Evolutionary conservation across 75 land plant species (phyloP).

Genomic region (Picea glauca): DNA sequence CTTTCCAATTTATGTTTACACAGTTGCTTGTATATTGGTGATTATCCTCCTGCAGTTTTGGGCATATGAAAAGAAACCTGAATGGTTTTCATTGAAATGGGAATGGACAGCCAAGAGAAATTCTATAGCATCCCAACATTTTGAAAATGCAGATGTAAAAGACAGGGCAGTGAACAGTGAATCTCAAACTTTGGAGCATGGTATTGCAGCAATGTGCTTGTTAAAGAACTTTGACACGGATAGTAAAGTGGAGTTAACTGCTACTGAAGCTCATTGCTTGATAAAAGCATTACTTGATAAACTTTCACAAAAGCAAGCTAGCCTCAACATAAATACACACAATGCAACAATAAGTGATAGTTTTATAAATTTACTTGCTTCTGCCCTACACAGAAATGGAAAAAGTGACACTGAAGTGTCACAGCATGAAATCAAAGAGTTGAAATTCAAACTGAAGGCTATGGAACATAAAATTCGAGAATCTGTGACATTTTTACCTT

Average conservation of each 20-base stretch:
- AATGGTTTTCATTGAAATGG: constrained; percentile 1
- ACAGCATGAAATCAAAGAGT: neutral
- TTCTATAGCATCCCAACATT: neutral
- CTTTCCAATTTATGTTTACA: neutral
- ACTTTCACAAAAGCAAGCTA: neutral
- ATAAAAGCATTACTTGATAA: constrained; percentile 2
- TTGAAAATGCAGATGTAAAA: neutral
- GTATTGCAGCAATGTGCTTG: neutral
- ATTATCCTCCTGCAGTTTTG: neutral
- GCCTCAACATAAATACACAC: neutral
- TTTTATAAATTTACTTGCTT: neutral
- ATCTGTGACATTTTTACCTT: constrained; percentile 12
- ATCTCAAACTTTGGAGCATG: neutral
- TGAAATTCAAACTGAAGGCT: constrained; percentile 7
- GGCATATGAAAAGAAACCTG: constrained; percentile 7
- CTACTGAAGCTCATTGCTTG: constrained; percentile 1
- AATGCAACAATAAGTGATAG: neutral
- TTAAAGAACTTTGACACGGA: neutral
- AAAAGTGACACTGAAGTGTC: neutral
- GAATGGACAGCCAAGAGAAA: neutral
- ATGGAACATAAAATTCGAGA: neutral
- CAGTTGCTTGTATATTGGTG: neutral
- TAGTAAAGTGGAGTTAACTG: neutral
- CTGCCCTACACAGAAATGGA: neutral
- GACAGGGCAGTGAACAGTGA: neutral